Evolutionary conservation across 805 yeast species (phyloP).

Genomic region (Candida jianshihensis): DNA sequence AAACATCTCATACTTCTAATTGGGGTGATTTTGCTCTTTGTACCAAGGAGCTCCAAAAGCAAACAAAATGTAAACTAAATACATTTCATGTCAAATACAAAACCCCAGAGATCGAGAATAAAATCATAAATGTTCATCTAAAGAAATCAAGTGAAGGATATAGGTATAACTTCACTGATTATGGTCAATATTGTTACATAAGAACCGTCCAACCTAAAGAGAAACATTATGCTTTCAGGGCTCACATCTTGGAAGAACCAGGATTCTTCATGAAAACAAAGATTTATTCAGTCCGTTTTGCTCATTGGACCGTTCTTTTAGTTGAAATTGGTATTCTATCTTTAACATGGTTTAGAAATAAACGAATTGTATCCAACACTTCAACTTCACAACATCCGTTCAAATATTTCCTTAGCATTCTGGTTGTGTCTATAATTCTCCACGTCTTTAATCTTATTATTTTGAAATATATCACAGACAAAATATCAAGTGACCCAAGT

Average conservation of each 20-base stretch:
- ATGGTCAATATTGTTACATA: background rate
- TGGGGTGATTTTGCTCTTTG: background rate
- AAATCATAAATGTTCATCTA: background rate
- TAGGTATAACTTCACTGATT: background rate
- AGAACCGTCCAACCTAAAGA: background rate
- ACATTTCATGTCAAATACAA: background rate
- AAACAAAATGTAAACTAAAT: background rate
- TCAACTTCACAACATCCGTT: background rate
- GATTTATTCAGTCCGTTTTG: background rate
- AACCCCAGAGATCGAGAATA: background rate
- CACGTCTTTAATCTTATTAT: background rate
- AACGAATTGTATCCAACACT: background rate
- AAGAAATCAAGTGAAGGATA: no score
- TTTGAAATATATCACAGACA: no score
- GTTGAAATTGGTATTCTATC: background rate
- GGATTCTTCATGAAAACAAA: background rate
- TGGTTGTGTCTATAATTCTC: background rate
- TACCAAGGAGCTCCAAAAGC: background rate
- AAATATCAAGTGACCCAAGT: no score
- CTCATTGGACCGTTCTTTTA: background rate
- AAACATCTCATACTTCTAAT: background rate
- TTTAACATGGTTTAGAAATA: background rate
- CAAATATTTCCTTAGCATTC: no score
- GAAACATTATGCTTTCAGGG: no score
- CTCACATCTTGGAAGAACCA: background rate